Evolutionary conservation across 2,329 filamentous ascomycete species (phyloP), one percentile per base, ranked within the genome.

Genomic region (Macrophomina tecta): DNA sequence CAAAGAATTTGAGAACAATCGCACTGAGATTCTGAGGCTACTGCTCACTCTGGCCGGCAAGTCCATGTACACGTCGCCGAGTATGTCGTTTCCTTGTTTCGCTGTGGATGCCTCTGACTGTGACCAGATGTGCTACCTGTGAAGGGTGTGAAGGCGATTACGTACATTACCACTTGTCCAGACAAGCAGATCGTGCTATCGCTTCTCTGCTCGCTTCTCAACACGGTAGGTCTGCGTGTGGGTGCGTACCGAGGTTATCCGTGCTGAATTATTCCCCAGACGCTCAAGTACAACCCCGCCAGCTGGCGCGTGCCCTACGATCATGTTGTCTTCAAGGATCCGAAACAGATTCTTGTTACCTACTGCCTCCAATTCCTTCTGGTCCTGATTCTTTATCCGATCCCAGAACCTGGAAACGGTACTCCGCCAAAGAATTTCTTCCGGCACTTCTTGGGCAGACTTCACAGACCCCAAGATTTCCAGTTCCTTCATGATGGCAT

Each of bases 401-500:
- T 97, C 61, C 94, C 94, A 0, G 93, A 97, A 76, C 85, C 87
- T 66, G 84, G 87, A 16, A 86, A 86, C 55, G 86, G 85, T 3
- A 76, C 85, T 9, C 84, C 89, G 0, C 88, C 90, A 5, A 97
- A 96, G 82, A 99, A 99, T 77, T 94, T 90, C 74, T 98, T 96
- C 77, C 91, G 95, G 16, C 93, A 97, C 78, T 97, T 96, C 71
- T 87, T 97, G 36, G 92, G 95, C 36, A 88, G 94, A 45, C 80
- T 99, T 53, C 95, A 98, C 79, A 88, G 95, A 55, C 92, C 94
- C 0, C 93, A 97, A 77, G 95, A 99, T 77, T 98, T 99, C 74
- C 95, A 99, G 77, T 99, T 99, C 76, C 89, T 98, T 30, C 92
- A 96, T 11, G 94, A 97, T 75, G 94, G 94, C 58, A 97, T 97